phyloP scores from a whole-genome alignment of 768 basidiomycete species.

The Podaxis rugospora region DNA sequence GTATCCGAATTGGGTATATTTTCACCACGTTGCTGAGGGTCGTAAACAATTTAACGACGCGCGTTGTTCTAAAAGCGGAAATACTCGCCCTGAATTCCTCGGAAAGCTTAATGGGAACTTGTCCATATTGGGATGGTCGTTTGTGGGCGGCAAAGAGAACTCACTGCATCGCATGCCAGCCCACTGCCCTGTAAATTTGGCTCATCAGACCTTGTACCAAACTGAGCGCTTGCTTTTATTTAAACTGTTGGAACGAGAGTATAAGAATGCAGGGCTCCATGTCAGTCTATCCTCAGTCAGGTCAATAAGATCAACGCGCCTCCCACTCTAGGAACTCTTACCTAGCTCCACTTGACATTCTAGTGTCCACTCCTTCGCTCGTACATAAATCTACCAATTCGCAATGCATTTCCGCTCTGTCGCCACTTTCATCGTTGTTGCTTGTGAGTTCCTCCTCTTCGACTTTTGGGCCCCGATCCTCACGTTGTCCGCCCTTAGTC shows the following conservation, averaged over 20 bases:
- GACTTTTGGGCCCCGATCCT: not conserved
- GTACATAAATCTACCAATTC: not conserved
- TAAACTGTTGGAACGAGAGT: not conserved
- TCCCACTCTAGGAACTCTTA: not conserved
- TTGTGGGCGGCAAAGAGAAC: constrained; percentile 1
- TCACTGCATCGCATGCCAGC: not conserved
- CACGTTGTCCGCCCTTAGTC: not conserved
- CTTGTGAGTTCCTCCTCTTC: not conserved
- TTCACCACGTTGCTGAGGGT: not conserved
- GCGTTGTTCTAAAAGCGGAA: constrained; percentile 2
- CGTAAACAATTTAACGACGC: not conserved
- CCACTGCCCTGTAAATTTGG: not conserved
- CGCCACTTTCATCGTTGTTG: not conserved
- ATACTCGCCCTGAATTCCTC: not conserved
- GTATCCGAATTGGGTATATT: not conserved
- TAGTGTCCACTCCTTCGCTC: not conserved
- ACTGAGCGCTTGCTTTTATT: not conserved
- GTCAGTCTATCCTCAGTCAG: not conserved
- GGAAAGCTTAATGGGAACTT: not conserved
- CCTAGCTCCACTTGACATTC: not conserved
- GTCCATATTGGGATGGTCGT: not conserved
- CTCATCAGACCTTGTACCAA: not conserved
- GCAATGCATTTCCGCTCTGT: constrained; percentile 4
- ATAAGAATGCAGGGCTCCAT: not conserved
- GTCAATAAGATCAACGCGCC: not conserved